Evolutionary conservation across 257 asterid genomes (phyloP).

Genomic region (Nicotiana otophora): DNA sequence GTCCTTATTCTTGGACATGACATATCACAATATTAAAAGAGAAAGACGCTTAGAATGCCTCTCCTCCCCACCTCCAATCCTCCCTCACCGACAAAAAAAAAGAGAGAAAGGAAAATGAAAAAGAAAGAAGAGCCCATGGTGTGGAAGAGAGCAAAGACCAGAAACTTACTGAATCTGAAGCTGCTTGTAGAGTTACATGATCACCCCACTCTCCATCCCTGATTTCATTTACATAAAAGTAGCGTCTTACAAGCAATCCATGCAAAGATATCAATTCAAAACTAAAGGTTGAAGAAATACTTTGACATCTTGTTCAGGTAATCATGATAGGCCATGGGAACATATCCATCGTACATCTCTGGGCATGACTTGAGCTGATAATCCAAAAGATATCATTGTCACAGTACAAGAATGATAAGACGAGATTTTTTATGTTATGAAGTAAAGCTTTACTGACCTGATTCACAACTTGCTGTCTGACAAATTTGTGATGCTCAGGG

Average conservation of each 20-base stretch:
- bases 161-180: constrained; percentile 82
- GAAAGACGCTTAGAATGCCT: not conserved
- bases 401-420: not conserved
- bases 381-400: constrained; percentile 23
- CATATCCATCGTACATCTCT: constrained; percentile 83
- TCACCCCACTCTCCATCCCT: constrained; percentile 99
- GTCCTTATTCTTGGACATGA: not conserved
- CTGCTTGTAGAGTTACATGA: constrained; percentile 97
- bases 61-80: not conserved
- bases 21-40: not conserved
- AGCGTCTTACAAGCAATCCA: constrained; percentile 11
- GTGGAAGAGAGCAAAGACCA: constrained; percentile 4
- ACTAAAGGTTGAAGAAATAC: constrained; percentile 37
- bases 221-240: constrained; percentile 16
- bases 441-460: constrained; percentile 49
- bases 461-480: constrained; percentile 77
- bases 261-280: constrained; percentile 17
- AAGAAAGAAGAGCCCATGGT: not conserved
- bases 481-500: constrained; percentile 90
- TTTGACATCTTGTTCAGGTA: constrained; percentile 80
- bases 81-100: not conserved
- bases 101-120: not conserved
- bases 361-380: constrained; percentile 72
- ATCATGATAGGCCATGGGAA: constrained; percentile 81
- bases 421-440: not conserved